Evolutionary conservation across 2,329 filamentous ascomycete species (phyloP), one percentile per base, ranked within the genome.

Genomic region (Paracorniculantispora psalliotae): DNA sequence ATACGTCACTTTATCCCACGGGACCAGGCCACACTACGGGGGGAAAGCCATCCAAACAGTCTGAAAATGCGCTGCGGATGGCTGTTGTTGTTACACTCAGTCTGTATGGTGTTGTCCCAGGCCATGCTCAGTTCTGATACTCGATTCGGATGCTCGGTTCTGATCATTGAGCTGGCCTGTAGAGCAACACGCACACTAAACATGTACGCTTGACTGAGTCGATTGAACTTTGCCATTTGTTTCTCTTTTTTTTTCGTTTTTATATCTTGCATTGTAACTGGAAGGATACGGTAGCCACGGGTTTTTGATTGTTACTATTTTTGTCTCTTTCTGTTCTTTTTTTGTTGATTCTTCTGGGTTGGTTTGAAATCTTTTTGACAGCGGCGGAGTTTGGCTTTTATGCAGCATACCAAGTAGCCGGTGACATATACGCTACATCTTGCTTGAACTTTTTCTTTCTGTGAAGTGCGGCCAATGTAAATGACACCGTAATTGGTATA

Each of bases 321-420:
- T 43, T 43, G 35, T 44, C 23, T 26, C 49, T 43, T 43, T 44
- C 23, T 26, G 53, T 13, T 53, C 55, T 26, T 23, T 48, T n/a
- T 49, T 39, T 7, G n/a, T n/a, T n/a, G n/a, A n/a, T 13, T 25
- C 35, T 46, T 39, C 19, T 47, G 49, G 33, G 19, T 48, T 60
- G 56, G 52, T 55, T 55, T 41, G 28, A 56, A 56, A 47, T 35
- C 15, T 48, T 48, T 61, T 63, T 61, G 58, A 61, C 49, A 63
- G 62, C 62, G 62, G 49, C 49, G 62, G 62, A 61, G 62, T 63
- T 62, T 51, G 55, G 39, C 39, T 57, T 60, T 39, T 25, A 46
- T 56, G 41, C 43, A 43, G 26, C 54, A 48, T 55, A 48, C 39
- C 48, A 49, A 37, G 51, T 55, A 55, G 57, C 55, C 30, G 50